Conservation (phyloP, 306 rosid genomes). For the Cicer arietinum region DNA sequence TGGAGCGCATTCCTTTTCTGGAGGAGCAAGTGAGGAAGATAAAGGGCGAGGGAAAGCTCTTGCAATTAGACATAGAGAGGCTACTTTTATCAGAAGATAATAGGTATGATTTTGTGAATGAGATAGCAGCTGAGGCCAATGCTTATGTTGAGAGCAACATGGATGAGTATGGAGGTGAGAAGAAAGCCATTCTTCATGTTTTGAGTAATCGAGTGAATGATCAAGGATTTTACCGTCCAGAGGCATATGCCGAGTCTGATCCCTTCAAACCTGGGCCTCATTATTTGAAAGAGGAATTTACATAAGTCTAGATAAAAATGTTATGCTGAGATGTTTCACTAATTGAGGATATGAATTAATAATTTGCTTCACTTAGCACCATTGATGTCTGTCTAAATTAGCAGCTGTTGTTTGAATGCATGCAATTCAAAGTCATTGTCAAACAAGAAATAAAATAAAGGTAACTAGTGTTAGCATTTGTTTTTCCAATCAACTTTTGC, state of each 20-base stretch:
- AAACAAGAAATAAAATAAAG: neutral
- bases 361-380: constrained; percentile 14
- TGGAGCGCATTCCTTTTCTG: constrained; percentile 84
- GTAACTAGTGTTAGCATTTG: neutral
- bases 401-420: constrained; percentile 34
- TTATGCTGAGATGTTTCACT: constrained; percentile 27
- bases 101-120: constrained; percentile 83
- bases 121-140: constrained; percentile 88
- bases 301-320: constrained; percentile 41
- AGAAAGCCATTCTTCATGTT: constrained; percentile 93
- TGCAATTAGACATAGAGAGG: constrained; percentile 73
- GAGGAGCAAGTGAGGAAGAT: constrained; percentile 91
- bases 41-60: constrained; percentile 72
- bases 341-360: neutral
- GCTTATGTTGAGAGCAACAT: constrained; percentile 74
- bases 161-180: constrained; percentile 81
- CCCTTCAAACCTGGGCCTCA: constrained; percentile 81
- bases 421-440: constrained; percentile 13
- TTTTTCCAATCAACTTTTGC: neutral
- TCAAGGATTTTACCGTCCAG: constrained; percentile 74
- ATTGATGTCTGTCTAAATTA: neutral
- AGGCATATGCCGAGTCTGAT: constrained; percentile 80
- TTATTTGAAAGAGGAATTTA: constrained; percentile 62
- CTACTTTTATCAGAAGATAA: constrained; percentile 81
- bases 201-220: constrained; percentile 85